These are phyloP conservation scores for Echium plantagineum DNA, from an alignment of 257 asterid genomes.

Conservation along the genomic window DNA sequence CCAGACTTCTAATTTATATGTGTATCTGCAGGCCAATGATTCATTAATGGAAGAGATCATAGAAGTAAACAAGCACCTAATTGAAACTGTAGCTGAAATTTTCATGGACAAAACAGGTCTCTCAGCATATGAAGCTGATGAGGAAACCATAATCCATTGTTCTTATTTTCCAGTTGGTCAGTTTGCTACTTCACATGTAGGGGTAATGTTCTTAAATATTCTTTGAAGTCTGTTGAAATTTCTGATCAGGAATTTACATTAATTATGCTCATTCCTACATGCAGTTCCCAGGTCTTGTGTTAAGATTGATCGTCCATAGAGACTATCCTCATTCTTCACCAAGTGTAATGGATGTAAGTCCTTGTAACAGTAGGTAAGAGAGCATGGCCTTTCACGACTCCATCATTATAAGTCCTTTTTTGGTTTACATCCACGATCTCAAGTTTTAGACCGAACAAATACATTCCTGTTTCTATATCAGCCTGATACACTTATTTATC, in stretches of 20 bases:
- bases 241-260: not conserved
- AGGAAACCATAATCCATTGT: constrained; percentile 23
- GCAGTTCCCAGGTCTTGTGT: constrained; percentile 33
- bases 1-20: not conserved
- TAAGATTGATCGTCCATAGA: constrained; percentile 29
- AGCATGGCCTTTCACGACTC: not conserved
- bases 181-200: constrained; percentile 6
- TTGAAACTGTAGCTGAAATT: constrained; percentile 36
- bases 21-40: not conserved
- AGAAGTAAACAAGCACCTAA: constrained; percentile 29
- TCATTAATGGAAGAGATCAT: constrained; percentile 27
- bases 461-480: not conserved
- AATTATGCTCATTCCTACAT: not conserved
- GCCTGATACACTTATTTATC: not conserved
- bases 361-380: constrained; percentile 29
- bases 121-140: constrained; percentile 9
- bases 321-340: constrained; percentile 44
- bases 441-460: too few relatives aligned
- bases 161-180: constrained; percentile 30
- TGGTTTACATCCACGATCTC: too few relatives aligned
- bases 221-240: not conserved
- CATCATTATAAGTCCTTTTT: not conserved
- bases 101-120: constrained; percentile 14
- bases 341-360: constrained; percentile 17
- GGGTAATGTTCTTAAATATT: not conserved